Evolutionary conservation across 176 grass and related monocot genomes (phyloP), one percentile per base, ranked within the genome.

Genomic region (Hordeum marinum): DNA sequence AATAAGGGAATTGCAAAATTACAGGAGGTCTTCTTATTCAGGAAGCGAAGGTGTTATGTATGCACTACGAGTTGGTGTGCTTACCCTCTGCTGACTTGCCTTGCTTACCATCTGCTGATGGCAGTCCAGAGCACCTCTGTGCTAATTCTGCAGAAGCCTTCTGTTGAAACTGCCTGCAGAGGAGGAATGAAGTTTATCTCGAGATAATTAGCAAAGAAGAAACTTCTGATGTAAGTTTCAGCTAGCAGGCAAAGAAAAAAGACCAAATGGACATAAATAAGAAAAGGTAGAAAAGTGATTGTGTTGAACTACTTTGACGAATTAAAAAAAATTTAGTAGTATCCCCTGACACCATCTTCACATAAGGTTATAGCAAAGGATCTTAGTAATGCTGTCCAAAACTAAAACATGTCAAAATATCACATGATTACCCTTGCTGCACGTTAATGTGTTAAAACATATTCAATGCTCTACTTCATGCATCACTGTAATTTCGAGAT

Each of bases 151-250:
- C 70, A 43, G 64, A 81, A 54, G 21, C 29, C 36, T 24, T 80
- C 84, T 84, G 61, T 82, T 85, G 90, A 84, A 94, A 90, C 52
- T 97, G 52, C 88, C 94, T 94, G 79, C 24, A 87, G 32, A 88
- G 80, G 14, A 80, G 14, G 31, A 83, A 78, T 69, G 81, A 9
- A 14, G 46, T 40, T 58, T 67, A 29, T 59, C 60, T 68, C 54
- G 27, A 61, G 61, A 85, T 60, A 81, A 34, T 32, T 62, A 42
- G 31, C 32, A 34, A 34, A 34, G 3, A 42, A 68, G 11, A 40
- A 58, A 82, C 63, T 41, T 85, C 3, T 20, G 32, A 17, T 40
- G 40, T 7, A 78, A 63, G 62, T 31, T 81, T 76, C n/a, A 59
- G 48, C 9, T 15, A 80, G 17, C 34, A 50, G 14, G 39, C 11